Percentiles rank a stretch among this genome's conserved stretches.
These are phyloP conservation scores for Ajuga reptans DNA, from an alignment of 305 asterid species.

Conservation along the genomic window DNA sequence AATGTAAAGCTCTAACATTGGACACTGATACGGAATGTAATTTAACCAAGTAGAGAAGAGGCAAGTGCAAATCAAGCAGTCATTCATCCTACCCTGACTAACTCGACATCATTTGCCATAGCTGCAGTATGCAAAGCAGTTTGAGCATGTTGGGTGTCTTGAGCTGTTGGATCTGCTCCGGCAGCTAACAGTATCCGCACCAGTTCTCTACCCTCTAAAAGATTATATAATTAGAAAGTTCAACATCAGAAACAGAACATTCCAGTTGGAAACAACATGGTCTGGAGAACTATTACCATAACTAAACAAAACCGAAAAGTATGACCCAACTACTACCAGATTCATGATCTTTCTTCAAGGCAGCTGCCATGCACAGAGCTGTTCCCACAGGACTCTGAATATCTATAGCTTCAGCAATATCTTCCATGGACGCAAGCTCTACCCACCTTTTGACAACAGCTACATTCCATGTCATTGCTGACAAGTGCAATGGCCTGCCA, in stretches of 20 bases:
- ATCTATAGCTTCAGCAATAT: slow-evolving; percentile 72
- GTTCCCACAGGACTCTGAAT: slow-evolving; percentile 85
- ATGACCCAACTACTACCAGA: slow-evolving; percentile 45
- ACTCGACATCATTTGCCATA: slow-evolving; percentile 77
- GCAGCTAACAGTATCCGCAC: slow-evolving; percentile 72
- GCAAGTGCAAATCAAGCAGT: slow-evolving; percentile 9
- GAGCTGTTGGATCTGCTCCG: slow-evolving; percentile 83
- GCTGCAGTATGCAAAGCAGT: slow-evolving; percentile 95
- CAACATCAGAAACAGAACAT: slow-evolving; percentile 15
- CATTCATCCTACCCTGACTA: slow-evolving; percentile 68
- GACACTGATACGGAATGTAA: neutral
- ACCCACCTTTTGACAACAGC: slow-evolving; percentile 88
- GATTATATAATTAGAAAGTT: slow-evolving; percentile 19
- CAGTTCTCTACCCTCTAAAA: slow-evolving; percentile 84
- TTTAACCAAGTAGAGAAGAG: neutral
- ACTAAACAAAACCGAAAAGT: slow-evolving; percentile 7
- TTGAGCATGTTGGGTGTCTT: slow-evolving; percentile 74
- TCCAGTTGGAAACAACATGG: neutral
- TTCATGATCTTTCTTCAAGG: slow-evolving; percentile 85
- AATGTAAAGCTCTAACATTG: slow-evolving; percentile 3
- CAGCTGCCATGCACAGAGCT: slow-evolving; percentile 96
- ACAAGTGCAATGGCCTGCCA: slow-evolving; percentile 89
- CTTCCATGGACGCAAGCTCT: slow-evolving; percentile 75
- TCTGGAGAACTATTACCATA: slow-evolving; percentile 13
- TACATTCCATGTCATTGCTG: slow-evolving; percentile 83